Conservation (phyloP, 148 eudicot genomes). For the Beta vulgaris region DNA sequence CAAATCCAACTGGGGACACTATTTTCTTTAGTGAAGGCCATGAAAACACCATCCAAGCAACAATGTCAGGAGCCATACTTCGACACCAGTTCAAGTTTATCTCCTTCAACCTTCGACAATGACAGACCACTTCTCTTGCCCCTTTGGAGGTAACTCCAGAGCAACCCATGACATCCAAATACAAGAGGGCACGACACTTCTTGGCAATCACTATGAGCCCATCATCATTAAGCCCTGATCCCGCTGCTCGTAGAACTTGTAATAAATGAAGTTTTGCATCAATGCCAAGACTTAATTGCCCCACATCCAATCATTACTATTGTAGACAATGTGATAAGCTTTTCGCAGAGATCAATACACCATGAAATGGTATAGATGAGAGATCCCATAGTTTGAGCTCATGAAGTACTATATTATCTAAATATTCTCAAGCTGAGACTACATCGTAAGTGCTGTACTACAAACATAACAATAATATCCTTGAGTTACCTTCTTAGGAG, state of each 20-base stretch:
- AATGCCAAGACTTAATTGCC: conserved; percentile 43
- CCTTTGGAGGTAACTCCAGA: conserved; percentile 35
- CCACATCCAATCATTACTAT: conserved; percentile 46
- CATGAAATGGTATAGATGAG: too few relatives aligned
- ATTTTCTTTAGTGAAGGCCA: conserved; percentile 56
- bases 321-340: too few relatives aligned
- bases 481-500: too few relatives aligned
- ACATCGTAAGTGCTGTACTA: too few relatives aligned
- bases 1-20: conserved; percentile 33
- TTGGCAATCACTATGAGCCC: conserved; percentile 46
- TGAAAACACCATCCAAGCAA: conserved; percentile 47
- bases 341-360: too few relatives aligned
- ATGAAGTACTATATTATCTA: too few relatives aligned
- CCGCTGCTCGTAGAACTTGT: conserved; percentile 41
- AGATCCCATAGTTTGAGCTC: too few relatives aligned
- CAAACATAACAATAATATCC: too few relatives aligned
- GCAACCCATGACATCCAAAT: conserved; percentile 53
- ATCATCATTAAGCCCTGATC: conserved; percentile 50
- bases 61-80: conserved; percentile 24
- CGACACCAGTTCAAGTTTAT: conserved; percentile 50
- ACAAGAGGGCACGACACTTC: conserved; percentile 44
- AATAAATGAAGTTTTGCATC: conserved; percentile 41
- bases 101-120: conserved; percentile 50
- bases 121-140: conserved; percentile 36
- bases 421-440: too few relatives aligned